Base-by-base conservation (phyloP, 768 basidiomycete genomes). In the Trametes meyenii region DNA sequence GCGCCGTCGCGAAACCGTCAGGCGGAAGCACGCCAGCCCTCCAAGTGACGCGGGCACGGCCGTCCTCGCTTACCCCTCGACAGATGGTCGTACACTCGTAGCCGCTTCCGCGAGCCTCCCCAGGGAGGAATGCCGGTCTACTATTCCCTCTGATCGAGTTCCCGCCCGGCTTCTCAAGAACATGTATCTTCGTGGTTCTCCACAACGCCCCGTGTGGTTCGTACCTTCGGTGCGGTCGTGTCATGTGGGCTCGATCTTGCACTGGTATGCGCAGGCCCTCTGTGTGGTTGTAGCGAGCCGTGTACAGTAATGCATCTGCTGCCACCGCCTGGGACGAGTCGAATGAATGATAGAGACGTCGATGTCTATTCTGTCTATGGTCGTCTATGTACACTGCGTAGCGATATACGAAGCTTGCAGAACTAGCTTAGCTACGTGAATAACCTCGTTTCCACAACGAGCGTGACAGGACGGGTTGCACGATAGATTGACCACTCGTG, bases 211-310 rank as follows among this genome's bases (percentile, higher is more conserved):
- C 44, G 49, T 43, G 49, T 19, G 14, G 40, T 33, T 35, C 21
- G 5, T 29, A 10, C 24, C 8, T 33, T 8, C 29, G 29, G 29
- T 33, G 29, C 29, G 29, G 29, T 33, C 19, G n/a, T 24, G 57
- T 51, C 57, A 58, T 58, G 49, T 51, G 57, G 3, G 38, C 46
- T 35, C 49, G 51, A 42, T 40, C 19, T n/a, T 14, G 46, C 57
- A 58, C 48, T 13, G 57, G 40, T 49, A 39, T 43, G 39, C 49
- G 49, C 39, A 50, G 48, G 21, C 29, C 24, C 16, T 17, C n/a
- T n/a, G n/a, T 39, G 24, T 42, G 56, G 56, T 42, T 16, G 54
- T 55, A 38, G 43, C 54, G 16, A 35, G 35, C 21, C 46, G 2
- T 42, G 39, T 50, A n/a, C 19, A 36, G 13, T 12, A 35, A 29